Evolutionary conservation across 306 rosid genomes (phyloP).

Genomic region (Cucumis melo): DNA sequence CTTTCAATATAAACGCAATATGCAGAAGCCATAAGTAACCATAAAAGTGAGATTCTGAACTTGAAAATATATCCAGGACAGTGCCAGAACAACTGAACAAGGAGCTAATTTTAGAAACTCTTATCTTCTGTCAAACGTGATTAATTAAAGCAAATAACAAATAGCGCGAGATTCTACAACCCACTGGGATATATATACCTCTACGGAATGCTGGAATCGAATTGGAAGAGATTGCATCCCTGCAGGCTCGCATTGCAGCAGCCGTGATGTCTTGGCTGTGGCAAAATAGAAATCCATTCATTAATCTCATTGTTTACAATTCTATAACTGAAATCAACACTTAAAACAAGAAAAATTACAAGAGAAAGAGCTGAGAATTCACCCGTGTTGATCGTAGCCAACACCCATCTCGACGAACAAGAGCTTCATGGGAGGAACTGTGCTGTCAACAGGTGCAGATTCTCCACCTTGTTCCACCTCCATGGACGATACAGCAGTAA

Average conservation of each 20-base stretch:
- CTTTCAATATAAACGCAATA: not conserved
- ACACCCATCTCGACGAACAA: constrained; percentile 98
- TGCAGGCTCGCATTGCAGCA: constrained; percentile 93
- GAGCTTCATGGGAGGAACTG: constrained; percentile 50
- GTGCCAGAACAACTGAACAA: not conserved
- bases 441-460: constrained; percentile 2
- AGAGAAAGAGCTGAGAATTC: constrained; percentile 1
- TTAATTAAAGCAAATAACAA: not conserved
- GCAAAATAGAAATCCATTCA: not conserved
- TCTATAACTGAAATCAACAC: not conserved
- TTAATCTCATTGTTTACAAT: not conserved
- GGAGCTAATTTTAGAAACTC: not conserved
- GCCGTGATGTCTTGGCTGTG: constrained; percentile 72
- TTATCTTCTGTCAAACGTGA: not conserved
- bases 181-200: constrained; percentile 28
- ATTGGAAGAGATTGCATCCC: constrained; percentile 91
- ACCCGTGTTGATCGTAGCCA: constrained; percentile 96
- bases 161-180: not conserved
- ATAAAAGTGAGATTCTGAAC: not conserved
- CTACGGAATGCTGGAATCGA: constrained; percentile 88
- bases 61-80: not conserved
- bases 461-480: constrained; percentile 30
- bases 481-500: constrained; percentile 38
- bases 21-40: not conserved
- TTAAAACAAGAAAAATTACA: not conserved